These are phyloP conservation scores for Euphorbia lathyris DNA, from an alignment of 345 rosid species.

Conservation along the genomic window DNA sequence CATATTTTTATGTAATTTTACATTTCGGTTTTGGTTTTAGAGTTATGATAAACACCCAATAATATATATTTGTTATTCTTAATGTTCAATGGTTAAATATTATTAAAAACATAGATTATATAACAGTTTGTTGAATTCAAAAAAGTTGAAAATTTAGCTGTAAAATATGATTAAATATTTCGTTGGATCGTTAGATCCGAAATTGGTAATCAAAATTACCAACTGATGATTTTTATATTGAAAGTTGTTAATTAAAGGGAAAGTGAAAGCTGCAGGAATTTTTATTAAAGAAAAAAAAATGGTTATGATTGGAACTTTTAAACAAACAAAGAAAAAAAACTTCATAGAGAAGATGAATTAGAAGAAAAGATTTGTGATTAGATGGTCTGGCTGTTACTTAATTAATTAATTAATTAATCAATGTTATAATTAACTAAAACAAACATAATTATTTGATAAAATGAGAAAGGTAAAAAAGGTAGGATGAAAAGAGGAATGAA, in stretches of 20 bases:
- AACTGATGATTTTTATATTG: no score
- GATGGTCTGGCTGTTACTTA: background rate
- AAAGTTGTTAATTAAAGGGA: background rate
- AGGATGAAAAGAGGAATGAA: background rate
- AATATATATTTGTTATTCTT: no score
- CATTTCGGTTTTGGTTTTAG: no score
- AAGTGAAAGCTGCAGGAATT: background rate
- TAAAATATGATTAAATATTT: no score
- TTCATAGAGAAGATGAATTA: background rate
- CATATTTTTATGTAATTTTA: no score
- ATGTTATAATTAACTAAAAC: conserved; percentile 6
- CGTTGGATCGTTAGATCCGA: no score
- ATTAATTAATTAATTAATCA: background rate
- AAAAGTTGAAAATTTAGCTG: no score
- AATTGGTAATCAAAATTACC: no score
- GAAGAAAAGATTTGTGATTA: conserved; percentile 12
- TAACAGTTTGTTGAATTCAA: no score
- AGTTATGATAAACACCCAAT: no score
- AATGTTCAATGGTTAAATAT: no score
- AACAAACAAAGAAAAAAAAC: conserved; percentile 13
- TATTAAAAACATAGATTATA: no score
- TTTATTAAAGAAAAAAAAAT: background rate
- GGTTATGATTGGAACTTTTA: conserved; percentile 6
- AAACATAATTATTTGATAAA: conserved; percentile 4
- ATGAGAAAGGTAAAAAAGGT: conserved; percentile 4